phyloP scores from a whole-genome alignment of 2,329 filamentous ascomycete genomes.

The Aspergillus calidoustus region DNA sequence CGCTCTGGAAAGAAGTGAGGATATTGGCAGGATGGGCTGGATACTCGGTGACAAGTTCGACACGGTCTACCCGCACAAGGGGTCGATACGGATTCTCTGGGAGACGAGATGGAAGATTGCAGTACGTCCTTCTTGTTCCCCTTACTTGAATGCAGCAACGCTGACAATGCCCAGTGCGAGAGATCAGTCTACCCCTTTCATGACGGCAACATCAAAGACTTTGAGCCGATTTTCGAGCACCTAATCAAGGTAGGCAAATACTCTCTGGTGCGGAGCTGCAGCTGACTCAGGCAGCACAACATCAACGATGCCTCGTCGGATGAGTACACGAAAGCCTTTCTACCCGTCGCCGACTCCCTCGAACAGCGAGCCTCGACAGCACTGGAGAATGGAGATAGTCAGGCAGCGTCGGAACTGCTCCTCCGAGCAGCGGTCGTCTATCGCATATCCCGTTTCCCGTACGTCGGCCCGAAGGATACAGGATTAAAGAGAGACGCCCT shows the following conservation, averaged over 20 bases:
- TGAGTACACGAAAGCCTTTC: constrained; percentile 66
- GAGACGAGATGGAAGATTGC: constrained; percentile 76
- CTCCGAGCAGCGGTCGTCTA: constrained; percentile 75
- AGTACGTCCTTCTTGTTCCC: constrained; percentile 44
- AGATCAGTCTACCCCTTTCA: constrained; percentile 76
- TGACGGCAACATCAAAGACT: constrained; percentile 70
- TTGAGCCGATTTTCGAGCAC: constrained; percentile 69
- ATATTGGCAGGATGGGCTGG: constrained; percentile 30
- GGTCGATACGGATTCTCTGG: constrained; percentile 68
- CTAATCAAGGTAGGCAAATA: constrained; percentile 57
- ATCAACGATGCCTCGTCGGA: constrained; percentile 69
- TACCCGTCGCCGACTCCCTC: constrained; percentile 65
- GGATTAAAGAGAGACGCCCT: constrained; percentile 65
- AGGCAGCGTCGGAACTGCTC: constrained; percentile 65
- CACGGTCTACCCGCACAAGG: constrained; percentile 59
- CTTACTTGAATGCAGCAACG: not conserved
- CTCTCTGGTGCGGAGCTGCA: too few relatives aligned
- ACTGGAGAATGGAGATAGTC: constrained; percentile 52
- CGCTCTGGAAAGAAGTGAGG: too few relatives aligned
- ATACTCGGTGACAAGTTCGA: constrained; percentile 54
- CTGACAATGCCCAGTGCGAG: constrained; percentile 47
- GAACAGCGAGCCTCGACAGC: constrained; percentile 57
- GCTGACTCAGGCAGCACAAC: constrained; percentile 46
- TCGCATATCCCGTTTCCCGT: constrained; percentile 73
- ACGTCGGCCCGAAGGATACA: constrained; percentile 34